These are phyloP conservation scores for Plantago lanceolata DNA, from an alignment of 305 asterid genomes.

Conservation along the genomic window DNA sequence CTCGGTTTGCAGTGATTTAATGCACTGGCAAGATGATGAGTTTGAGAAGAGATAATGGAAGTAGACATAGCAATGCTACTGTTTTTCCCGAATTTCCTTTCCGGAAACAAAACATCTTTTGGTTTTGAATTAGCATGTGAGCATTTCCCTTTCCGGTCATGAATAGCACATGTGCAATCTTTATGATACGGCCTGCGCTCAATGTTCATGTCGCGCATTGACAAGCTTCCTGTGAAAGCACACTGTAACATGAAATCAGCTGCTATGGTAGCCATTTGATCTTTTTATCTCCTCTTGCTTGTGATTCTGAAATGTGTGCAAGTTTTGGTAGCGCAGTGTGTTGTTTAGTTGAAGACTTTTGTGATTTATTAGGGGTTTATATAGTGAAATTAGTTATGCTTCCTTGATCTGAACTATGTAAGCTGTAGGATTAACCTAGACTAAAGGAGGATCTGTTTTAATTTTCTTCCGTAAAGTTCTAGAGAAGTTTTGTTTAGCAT, in stretches of 20 bases:
- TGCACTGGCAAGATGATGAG: slow-evolving; percentile 7
- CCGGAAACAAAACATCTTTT: slow-evolving; percentile 26
- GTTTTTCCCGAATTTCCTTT: slow-evolving; percentile 11
- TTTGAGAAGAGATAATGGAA: slow-evolving; percentile 6
- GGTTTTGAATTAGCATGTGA: slow-evolving; percentile 16
- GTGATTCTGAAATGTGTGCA: neutral
- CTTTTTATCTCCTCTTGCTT: slow-evolving; percentile 5
- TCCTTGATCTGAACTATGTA: slow-evolving; percentile 21
- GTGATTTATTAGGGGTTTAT: slow-evolving; percentile 11
- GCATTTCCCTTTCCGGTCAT: slow-evolving; percentile 22
- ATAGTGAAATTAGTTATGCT: slow-evolving; percentile 12
- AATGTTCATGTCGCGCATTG: slow-evolving; percentile 25
- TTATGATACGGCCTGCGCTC: slow-evolving; percentile 40
- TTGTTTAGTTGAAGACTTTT: neutral
- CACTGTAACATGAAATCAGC: slow-evolving; percentile 23
- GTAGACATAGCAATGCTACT: slow-evolving; percentile 14
- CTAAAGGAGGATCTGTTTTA: slow-evolving; percentile 4
- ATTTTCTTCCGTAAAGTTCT: slow-evolving; percentile 4
- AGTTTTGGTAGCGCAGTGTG: neutral
- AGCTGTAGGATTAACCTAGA: slow-evolving; percentile 22
- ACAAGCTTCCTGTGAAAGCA: slow-evolving; percentile 29
- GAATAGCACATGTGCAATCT: slow-evolving; percentile 36
- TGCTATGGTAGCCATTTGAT: slow-evolving; percentile 25
- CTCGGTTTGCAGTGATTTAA: neutral
- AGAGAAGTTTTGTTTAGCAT: slow-evolving; percentile 14